Percentiles rank a stretch among this genome's conserved stretches.
phyloP scores from a whole-genome alignment of 2,329 filamentous ascomycete species.

The Aspergillus awamori region DNA sequence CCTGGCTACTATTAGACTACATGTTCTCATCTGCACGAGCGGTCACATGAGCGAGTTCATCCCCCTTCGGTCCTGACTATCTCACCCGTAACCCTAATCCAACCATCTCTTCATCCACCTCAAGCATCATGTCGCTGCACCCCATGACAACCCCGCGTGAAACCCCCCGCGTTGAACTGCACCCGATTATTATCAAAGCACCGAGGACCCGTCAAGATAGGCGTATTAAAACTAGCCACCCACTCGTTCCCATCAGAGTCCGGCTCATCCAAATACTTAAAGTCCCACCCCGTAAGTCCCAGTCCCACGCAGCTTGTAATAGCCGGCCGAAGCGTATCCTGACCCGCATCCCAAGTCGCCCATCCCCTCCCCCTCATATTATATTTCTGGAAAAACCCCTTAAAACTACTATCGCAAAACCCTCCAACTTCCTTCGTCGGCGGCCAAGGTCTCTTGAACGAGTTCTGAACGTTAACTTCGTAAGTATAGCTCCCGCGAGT shows the following conservation, averaged over 20 bases:
- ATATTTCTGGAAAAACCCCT: background rate
- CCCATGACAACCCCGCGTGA: background rate
- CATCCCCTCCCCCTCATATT: conserved; percentile 2
- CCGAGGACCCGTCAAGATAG: background rate
- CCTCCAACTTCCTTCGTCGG: background rate
- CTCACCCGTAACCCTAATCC: no score
- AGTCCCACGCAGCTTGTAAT: background rate
- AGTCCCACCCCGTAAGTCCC: conserved; percentile 1
- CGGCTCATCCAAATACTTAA: conserved; percentile 9
- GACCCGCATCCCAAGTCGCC: conserved; percentile 3
- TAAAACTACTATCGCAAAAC: background rate
- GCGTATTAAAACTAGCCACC: conserved; percentile 1
- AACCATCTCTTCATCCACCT: background rate
- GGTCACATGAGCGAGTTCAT: no score
- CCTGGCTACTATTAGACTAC: no score
- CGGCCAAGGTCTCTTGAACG: conserved; percentile 10
- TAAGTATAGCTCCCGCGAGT: conserved; percentile 8
- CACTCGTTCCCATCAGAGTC: conserved; percentile 11
- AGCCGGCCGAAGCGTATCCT: background rate
- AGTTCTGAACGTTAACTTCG: background rate
- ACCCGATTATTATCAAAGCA: background rate
- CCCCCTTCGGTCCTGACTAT: no score
- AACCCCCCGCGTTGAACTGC: background rate
- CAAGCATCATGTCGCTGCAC: background rate
- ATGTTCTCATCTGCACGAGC: no score